Evolutionary conservation across 75 land plant genomes (phyloP).

Genomic region (Pinus albicaulis): DNA sequence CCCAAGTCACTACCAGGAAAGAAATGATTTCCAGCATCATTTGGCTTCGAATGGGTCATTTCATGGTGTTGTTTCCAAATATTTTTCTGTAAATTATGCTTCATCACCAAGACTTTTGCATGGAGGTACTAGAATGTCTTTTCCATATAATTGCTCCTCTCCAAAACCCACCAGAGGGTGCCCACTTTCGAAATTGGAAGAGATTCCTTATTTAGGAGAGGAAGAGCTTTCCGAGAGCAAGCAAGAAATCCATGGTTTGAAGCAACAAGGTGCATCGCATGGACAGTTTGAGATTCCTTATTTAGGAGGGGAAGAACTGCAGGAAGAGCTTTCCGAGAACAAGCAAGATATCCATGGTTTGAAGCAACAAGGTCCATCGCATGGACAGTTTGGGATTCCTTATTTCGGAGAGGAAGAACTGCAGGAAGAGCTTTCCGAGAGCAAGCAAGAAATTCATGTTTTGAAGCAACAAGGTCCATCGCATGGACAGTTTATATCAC

Average conservation of each 20-base stretch:
- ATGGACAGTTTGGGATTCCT: conserved; percentile 10
- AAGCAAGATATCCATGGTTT: not conserved
- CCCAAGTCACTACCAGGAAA: not conserved
- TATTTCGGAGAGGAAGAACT: conserved; percentile 32
- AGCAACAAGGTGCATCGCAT: too few relatives aligned
- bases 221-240: too few relatives aligned
- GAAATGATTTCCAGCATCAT: not conserved
- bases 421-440: conserved; percentile 7
- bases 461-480: not conserved
- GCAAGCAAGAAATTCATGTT: not conserved
- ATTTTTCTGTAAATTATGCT: not conserved
- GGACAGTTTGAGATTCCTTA: too few relatives aligned
- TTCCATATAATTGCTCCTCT: conserved; percentile 6
- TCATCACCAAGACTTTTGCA: not conserved
- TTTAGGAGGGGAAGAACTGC: conserved; percentile 38
- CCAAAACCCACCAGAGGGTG: conserved; percentile 12
- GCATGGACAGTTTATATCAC: conserved; percentile 1
- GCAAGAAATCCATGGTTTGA: too few relatives aligned
- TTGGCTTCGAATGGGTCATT: not conserved
- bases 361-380: not conserved
- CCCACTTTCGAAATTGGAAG: conserved; percentile 44
- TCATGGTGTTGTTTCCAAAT: too few relatives aligned
- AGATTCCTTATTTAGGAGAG: too few relatives aligned
- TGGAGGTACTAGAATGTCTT: not conserved
- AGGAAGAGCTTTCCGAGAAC: conserved; percentile 2